Base-by-base conservation (phyloP, 2,329 filamentous ascomycete species). In the Lojkania enalia region DNA sequence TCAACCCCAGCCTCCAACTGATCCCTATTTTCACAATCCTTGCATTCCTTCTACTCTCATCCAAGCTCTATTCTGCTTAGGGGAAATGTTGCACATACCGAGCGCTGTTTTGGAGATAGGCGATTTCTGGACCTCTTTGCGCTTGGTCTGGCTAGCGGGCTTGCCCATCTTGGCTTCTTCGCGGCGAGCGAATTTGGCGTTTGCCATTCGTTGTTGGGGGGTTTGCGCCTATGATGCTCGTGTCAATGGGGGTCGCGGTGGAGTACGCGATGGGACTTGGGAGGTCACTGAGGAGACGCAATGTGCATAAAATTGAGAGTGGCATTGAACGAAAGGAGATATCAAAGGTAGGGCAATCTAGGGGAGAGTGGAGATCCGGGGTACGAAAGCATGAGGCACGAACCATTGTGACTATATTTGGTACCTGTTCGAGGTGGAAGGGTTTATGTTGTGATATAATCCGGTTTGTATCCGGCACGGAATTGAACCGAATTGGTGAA, bases 181-280 rank as follows among this genome's bases (percentile, higher is more conserved):
- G 42, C 81, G 78, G 68, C 86, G 85, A 57, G 80, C 84, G 73
- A 89, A 95, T 72, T 87, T 86, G 64, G 82, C 82, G 76, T 94
- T 94, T 52, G 86, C 84, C 64, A 83, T 83, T 70, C 88, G 85
- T 77, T 94, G 89, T 71, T 89, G 82, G 58, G 86, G 88, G 57
- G 88, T 94, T 85, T 92, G 88, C 59, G 84, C 87, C 87, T 90
- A 43, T 18, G 31, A 11, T 42, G 29, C 27, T n/a, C n/a, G n/a
- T n/a, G n/a, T n/a, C n/a, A n/a, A n/a, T n/a, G n/a, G n/a, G n/a
- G n/a, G n/a, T n/a, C n/a, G n/a, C n/a, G n/a, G n/a, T n/a, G n/a
- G n/a, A n/a, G n/a, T n/a, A n/a, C n/a, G n/a, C n/a, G n/a, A 21
- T n/a, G 37, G 23, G 27, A 14, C 30, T 35, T 39, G 33, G 25